Conservation (phyloP, 202 grass and related monocot genomes). For the Brachypodium distachyon region DNA sequence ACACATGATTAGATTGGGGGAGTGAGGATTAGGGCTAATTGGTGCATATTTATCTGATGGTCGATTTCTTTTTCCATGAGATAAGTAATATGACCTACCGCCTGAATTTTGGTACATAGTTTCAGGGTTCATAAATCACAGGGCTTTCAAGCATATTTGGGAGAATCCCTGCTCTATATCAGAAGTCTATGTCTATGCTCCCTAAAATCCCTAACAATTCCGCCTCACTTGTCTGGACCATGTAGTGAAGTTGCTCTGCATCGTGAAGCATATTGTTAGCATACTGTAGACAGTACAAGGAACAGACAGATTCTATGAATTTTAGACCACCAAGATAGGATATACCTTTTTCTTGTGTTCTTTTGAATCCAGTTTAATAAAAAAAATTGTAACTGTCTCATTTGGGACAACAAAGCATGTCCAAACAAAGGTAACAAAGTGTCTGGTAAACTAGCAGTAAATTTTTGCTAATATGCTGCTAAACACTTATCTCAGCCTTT, state of each 20-base stretch:
- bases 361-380: neutral
- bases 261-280: neutral
- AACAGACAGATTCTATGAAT: neutral
- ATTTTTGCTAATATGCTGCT: neutral
- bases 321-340: neutral
- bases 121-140: neutral
- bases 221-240: neutral
- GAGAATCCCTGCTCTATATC: neutral
- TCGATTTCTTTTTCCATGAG: neutral
- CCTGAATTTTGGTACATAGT: neutral
- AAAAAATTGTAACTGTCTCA: too few species aligned
- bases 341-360: neutral
- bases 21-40: neutral
- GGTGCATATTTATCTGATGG: neutral
- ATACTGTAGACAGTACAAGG: neutral
- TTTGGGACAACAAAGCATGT: neutral
- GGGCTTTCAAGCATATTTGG: neutral
- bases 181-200: neutral
- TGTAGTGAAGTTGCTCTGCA: slow-evolving; percentile 3
- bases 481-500: neutral
- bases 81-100: neutral
- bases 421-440: neutral
- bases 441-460: neutral
- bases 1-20: neutral
- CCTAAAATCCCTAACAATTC: neutral